Evolutionary conservation across 176 grass and related monocot species (phyloP), one percentile per base, ranked within the genome.

Genomic region (Tillandsia leiboldiana): DNA sequence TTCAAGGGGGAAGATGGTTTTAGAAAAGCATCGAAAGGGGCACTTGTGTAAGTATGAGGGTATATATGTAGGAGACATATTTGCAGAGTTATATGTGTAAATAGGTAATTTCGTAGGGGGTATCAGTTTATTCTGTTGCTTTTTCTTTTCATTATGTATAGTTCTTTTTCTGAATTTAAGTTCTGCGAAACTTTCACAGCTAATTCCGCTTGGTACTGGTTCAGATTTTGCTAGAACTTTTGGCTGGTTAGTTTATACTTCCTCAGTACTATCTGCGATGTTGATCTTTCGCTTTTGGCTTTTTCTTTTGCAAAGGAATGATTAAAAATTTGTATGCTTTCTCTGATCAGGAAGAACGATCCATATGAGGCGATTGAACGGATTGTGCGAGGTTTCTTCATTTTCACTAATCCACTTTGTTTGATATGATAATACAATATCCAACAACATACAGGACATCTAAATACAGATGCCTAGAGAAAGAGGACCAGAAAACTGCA

Each of bases 211-310:
- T 79, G 93, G 93, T 71, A 97, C 93, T 54, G 93, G 86, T 53
- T 97, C 93, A 72, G 93, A 97, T 72, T 97, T 97, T 75, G 89
- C 89, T 51, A 83, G 89, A 77, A 97, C 93, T 62, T 97, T 97
- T 79, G 77, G 74, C 72, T 92, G 89, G 93, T 97, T 77, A 72
- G 17, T 80, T 67, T 78, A 67, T 77, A 7, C 50, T 84, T 77
- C 53, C 2, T 65, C 11, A 48, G 20, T 48, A 68, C 28, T 24
- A 48, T 57, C 42, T 23, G 28, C 51, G 58, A 8, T 15, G 9
- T 14, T 75, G 15, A 17, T 59, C 9, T 17, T 8, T 4, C 18
- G 20, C 15, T 59, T 59, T 17, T 15, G 4, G 3, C 14, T 22
- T 59, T 18, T 20, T 4, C 20, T 59, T 17, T 59, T 17, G 14